Percentiles rank a stretch among this genome's conserved stretches.
Conservation (phyloP, 2,329 filamentous ascomycete genomes). For the Scedosporium minutisporum region DNA sequence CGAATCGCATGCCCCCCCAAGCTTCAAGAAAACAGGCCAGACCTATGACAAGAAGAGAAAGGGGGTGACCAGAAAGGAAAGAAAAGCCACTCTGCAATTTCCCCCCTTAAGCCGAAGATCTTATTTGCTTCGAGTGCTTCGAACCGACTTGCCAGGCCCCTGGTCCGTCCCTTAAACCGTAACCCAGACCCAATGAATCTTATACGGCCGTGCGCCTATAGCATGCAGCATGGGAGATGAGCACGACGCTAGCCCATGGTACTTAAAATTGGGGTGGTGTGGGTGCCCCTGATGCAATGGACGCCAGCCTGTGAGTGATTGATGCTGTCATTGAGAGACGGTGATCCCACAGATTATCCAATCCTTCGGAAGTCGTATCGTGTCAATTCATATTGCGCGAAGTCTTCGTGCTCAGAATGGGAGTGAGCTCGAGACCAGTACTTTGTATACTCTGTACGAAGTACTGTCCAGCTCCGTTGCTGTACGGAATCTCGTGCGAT, state of each 20-base stretch:
- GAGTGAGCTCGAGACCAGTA: not conserved
- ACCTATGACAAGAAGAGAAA: not conserved
- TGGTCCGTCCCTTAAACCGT: not conserved
- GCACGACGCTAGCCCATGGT: not conserved
- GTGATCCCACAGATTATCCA: not conserved
- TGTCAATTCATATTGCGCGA: not conserved
- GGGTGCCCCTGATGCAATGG: not conserved
- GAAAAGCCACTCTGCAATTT: conserved; percentile 4
- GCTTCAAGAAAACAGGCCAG: not conserved
- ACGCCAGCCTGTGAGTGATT: not conserved
- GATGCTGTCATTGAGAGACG: not conserved
- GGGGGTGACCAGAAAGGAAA: not conserved
- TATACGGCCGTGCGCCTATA: not conserved
- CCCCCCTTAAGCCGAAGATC: not conserved
- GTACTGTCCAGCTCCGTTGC: no score
- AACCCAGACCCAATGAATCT: not conserved
- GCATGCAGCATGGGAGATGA: not conserved
- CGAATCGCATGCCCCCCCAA: not conserved
- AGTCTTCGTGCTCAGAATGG: no score
- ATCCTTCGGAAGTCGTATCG: not conserved
- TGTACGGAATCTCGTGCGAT: no score
- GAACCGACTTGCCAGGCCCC: not conserved
- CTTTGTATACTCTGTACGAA: no score
- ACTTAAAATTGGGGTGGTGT: not conserved
- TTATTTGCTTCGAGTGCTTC: not conserved